Base-by-base conservation (phyloP, 2,329 filamentous ascomycete genomes). In the Hirsutella rhossiliensis region DNA sequence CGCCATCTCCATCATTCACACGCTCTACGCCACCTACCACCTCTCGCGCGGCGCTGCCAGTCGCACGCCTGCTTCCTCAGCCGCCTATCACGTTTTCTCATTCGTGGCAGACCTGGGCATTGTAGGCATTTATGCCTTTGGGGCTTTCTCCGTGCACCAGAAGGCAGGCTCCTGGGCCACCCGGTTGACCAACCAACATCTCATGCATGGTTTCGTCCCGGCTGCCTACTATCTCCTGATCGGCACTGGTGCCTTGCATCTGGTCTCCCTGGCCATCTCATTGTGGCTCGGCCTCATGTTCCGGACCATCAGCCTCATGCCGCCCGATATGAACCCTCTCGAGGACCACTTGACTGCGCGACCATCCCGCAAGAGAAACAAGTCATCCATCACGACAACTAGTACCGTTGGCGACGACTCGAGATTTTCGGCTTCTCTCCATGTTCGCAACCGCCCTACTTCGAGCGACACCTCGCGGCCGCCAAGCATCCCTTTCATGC, bases 241-340 rank as follows among this genome's bases (percentile, higher is more conserved):
- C 9, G 68, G 69, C 8, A 72, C 79, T 9, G 81, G 74, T 12
- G 78, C 73, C 1, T 59, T 94, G 18, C 88, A 95, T 58, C 54
- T 84, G 0, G 50, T 87, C 11, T 86, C 86, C 2, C 62, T 92
- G 2, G 62, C 69, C 17, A 67, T 94, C 31, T 86, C 86, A 5
- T 59, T 86, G 29, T 96, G 84, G 65, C 71, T 97, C 23, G 78
- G 80, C 15, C 60, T 85, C 43, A 76, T 84, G 52, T 97, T 96
- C 76, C 78, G 82, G 36, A 83, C 84, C 56, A 96, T 97, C 54
- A 72, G 80, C 5, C 70, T 73, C 18, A 74, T 96, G 60, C 90
- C 90, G 6, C 89, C 90, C 0, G 90, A 97, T 57, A 87, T 95
- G 84, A 97, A 97, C 59, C 90, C 90, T 2, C 72, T 97, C 13